Evolutionary conservation across 306 rosid species (phyloP).

Genomic region (Pyrus communis): DNA sequence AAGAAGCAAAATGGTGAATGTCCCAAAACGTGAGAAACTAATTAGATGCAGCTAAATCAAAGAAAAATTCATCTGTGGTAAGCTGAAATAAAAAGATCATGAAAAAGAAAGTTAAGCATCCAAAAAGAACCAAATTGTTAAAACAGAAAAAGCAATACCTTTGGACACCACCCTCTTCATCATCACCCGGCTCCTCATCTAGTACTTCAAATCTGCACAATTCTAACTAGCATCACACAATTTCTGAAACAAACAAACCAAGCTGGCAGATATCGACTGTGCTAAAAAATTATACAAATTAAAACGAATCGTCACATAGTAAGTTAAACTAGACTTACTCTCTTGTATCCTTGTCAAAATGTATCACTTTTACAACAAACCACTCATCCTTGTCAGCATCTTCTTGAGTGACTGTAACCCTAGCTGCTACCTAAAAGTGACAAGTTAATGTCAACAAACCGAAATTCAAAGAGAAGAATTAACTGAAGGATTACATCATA

Average conservation of each 20-base stretch:
- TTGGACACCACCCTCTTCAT: conserved; percentile 77
- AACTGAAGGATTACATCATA: background rate
- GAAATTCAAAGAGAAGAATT: background rate
- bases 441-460: conserved; percentile 15
- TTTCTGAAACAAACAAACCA: background rate
- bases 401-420: conserved; percentile 79
- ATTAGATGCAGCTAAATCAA: background rate
- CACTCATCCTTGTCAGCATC: conserved; percentile 93
- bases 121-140: background rate
- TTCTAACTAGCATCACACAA: background rate
- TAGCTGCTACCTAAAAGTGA: conserved; percentile 80
- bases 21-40: background rate
- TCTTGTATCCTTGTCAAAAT: conserved; percentile 87
- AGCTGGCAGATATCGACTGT: background rate
- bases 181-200: conserved; percentile 98
- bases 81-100: background rate
- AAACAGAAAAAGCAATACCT: conserved; percentile 33
- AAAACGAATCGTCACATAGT: background rate
- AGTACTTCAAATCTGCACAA: conserved; percentile 78
- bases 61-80: background rate
- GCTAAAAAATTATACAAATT: background rate
- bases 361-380: conserved; percentile 91
- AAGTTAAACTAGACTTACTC: conserved; percentile 51
- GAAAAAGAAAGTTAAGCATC: background rate
- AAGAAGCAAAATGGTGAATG: background rate